Evolutionary conservation across 176 grass and related monocot genomes (phyloP), one percentile per base, ranked within the genome.

Genomic region (Alopecurus myosuroides): DNA sequence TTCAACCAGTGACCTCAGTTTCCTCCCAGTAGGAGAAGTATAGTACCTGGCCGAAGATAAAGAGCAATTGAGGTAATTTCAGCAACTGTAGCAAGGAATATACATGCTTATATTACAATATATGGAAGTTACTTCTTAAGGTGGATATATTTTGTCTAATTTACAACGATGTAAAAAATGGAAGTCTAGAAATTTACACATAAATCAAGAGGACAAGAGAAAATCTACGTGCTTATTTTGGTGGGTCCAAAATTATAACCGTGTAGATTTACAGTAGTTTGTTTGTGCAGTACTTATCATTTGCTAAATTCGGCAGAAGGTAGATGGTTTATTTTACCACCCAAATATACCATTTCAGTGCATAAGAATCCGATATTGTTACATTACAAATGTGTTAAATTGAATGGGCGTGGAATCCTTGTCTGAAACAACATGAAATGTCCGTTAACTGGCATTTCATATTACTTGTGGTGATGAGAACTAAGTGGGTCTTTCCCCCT

Each of bases 1-100:
- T 87, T 94, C 92, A 87, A 94, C 92, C 78, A 90, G 81, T 53
- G 92, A 94, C 74, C 92, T 76, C 70, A 94, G 50, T 79, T 87
- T 94, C 88, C 88, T 94, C 22, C 85, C 89, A 57, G 92, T 83
- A 83, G 92, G 92, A 86, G 92, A 68, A 85, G 78, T 86, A 77
- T 94, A 92, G 77, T 94, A 94, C 74, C 92, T 94, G 92, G 80
- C 83, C 25, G 39, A 84, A 79, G 51, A 76, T 40, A 58, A 66
- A 58, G 26, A 40, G 35, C n/a, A 36, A 51, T 61, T 11, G 58
- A 19, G 65, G 7, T 76, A 58, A 83, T 56, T 67, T 75, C 58
- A 84, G 37, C 28, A 76, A 56, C 41, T 74, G 40, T 15, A 60
- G 17, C 69, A 41, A 83, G 46, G 80, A 67, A 74, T 39, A 2